phyloP scores from a whole-genome alignment of 805 yeast species.

The Wickerhamiella siamensis region DNA sequence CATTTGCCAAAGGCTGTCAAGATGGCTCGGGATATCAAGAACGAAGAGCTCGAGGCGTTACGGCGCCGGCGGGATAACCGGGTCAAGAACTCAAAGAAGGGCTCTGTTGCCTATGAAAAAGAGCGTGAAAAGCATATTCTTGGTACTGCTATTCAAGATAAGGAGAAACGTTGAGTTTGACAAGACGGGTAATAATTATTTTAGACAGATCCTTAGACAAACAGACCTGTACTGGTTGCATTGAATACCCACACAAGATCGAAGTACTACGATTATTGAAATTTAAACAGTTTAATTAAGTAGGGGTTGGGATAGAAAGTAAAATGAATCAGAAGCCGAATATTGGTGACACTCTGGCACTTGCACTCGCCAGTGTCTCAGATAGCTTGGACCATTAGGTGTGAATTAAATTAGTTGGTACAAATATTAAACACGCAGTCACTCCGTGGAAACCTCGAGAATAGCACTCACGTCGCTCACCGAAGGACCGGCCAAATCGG shows the following conservation, averaged over 20 bases:
- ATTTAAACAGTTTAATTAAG: no score
- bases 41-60: slow-evolving; percentile 53
- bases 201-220: no score
- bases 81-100: slow-evolving; percentile 55
- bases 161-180: slow-evolving; percentile 1
- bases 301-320: background rate
- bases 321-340: background rate
- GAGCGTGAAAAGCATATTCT: slow-evolving; percentile 83
- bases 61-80: slow-evolving; percentile 74
- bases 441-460: slow-evolving; percentile 36
- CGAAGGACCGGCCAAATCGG: slow-evolving; percentile 56
- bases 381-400: no score
- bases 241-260: no score
- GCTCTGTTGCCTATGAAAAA: slow-evolving; percentile 29
- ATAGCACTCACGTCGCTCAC: slow-evolving; percentile 81
- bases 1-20: slow-evolving; percentile 79
- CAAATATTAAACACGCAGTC: background rate
- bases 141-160: slow-evolving; percentile 43
- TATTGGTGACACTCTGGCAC: no score
- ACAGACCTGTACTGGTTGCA: no score
- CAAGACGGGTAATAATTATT: slow-evolving; percentile 1
- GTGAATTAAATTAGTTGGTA: no score
- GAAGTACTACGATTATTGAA: no score
- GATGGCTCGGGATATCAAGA: slow-evolving; percentile 78
- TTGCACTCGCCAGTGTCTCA: no score